These are phyloP conservation scores for Coemansia reversa DNA, from an alignment of 192 early-diverging fungal genomes.

Conservation along the genomic window DNA sequence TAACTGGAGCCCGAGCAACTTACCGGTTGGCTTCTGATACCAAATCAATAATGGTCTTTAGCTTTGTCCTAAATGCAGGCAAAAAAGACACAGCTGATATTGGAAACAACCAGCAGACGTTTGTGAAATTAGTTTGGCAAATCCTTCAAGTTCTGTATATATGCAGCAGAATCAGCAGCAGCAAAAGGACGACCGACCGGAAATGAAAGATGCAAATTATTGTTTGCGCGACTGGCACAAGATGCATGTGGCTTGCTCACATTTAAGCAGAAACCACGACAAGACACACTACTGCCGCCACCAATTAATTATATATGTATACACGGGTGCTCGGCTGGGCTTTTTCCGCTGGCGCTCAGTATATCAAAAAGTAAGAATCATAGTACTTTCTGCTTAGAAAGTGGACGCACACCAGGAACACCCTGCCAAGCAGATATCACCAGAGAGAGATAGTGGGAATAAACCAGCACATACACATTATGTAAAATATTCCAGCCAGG, in stretches of 20 bases:
- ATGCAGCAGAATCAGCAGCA: not conserved
- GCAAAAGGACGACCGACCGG: not conserved
- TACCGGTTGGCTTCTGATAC: slow-evolving; percentile 24
- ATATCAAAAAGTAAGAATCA: not conserved
- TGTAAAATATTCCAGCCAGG: not conserved
- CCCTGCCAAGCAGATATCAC: not conserved
- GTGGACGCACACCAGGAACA: not conserved
- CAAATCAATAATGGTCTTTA: slow-evolving; percentile 34
- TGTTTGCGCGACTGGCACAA: slow-evolving; percentile 4
- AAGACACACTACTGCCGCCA: not conserved
- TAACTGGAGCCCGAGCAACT: not conserved
- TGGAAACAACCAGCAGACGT: not conserved
- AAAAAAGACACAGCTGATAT: not conserved
- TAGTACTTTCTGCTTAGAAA: not conserved
- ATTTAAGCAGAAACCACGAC: not conserved
- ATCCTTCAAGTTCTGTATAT: not conserved
- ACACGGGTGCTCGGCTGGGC: not conserved
- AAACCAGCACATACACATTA: not conserved
- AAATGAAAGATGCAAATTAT: slow-evolving; percentile 1
- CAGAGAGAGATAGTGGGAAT: not conserved
- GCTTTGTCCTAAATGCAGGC: slow-evolving; percentile 27
- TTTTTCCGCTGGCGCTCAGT: not conserved
- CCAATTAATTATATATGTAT: not conserved
- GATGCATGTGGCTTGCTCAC: slow-evolving; percentile 8
- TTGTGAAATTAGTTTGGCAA: not conserved